Evolutionary conservation across 2,329 filamentous ascomycete species (phyloP).

Genomic region (Ophiognomonia clavigignenti-juglandacearum): DNA sequence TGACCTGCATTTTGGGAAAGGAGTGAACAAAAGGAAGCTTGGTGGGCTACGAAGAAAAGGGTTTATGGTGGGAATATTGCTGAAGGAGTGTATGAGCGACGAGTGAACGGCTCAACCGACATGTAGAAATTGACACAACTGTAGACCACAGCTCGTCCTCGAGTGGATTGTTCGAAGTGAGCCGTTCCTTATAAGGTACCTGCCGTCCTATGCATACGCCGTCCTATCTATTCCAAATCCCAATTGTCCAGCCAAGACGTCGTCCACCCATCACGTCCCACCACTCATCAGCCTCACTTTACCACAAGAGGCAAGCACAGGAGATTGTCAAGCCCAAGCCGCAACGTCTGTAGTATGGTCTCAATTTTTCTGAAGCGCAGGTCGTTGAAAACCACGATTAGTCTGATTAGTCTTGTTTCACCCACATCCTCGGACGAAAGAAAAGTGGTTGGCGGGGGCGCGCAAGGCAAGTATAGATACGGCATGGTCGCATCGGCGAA

Average conservation of each 20-base stretch:
- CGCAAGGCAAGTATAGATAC: too few species aligned
- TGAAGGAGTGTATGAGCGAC: not conserved
- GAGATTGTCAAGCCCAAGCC: not conserved
- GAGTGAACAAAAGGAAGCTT: not conserved
- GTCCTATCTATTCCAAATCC: too few species aligned
- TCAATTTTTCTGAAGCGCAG: slow-evolving; percentile 5
- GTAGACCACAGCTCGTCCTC: too few species aligned
- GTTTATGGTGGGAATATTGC: too few species aligned
- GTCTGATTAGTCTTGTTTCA: slow-evolving; percentile 6
- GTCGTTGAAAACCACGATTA: not conserved
- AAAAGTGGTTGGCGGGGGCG: not conserved
- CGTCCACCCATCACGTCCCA: too few species aligned
- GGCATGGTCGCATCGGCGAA: too few species aligned
- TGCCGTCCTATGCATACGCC: too few species aligned
- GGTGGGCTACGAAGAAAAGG: not conserved
- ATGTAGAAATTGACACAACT: not conserved
- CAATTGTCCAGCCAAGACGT: too few species aligned
- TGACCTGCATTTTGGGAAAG: not conserved
- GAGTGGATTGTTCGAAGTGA: too few species aligned
- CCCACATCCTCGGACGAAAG: slow-evolving; percentile 5
- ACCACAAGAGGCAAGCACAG: too few species aligned
- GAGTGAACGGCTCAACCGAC: not conserved
- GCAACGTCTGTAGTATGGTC: slow-evolving; percentile 6
- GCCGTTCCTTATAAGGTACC: too few species aligned
- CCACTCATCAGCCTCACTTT: too few species aligned